These are phyloP conservation scores for Leccinum pachyderme DNA, from an alignment of 1,284 basidiomycete genomes.

Conservation along the genomic window DNA sequence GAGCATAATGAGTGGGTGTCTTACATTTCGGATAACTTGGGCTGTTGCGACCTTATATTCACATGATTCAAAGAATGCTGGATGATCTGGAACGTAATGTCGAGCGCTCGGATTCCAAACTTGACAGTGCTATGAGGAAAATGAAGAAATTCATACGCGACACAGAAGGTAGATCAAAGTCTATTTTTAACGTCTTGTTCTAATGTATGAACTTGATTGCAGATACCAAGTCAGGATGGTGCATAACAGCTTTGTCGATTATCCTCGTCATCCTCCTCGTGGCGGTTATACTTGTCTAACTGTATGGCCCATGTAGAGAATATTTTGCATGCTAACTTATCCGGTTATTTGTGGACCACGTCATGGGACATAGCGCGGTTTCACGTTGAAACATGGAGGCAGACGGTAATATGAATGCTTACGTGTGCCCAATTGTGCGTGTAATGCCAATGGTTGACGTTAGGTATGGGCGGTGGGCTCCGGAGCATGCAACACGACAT, in stretches of 20 bases:
- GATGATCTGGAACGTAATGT: slow-evolving; percentile 77
- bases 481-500: slow-evolving; percentile 1
- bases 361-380: not conserved
- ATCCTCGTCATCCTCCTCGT: slow-evolving; percentile 49
- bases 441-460: not conserved
- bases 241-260: slow-evolving; percentile 54
- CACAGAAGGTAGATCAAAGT: slow-evolving; percentile 62
- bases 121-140: slow-evolving; percentile 65
- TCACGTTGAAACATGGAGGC: not conserved
- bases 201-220: not conserved
- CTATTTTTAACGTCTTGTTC: not conserved
- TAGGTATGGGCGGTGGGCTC: not conserved
- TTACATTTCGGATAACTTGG: not conserved
- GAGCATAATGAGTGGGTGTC: slow-evolving; percentile 82
- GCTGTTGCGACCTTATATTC: not conserved
- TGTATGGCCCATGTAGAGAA: slow-evolving; percentile 2
- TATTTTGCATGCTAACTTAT: slow-evolving; percentile 22
- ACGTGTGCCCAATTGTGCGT: not conserved
- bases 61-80: slow-evolving; percentile 63
- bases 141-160: slow-evolving; percentile 82
- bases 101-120: slow-evolving; percentile 69
- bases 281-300: slow-evolving; percentile 49
- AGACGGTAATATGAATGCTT: not conserved
- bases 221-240: slow-evolving; percentile 76
- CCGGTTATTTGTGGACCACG: slow-evolving; percentile 4